A percentile compares a stretch with the other conserved stretches of the same genome.
phyloP scores from a whole-genome alignment of 441 rosid genomes.

The Aquilaria agallochum region DNA sequence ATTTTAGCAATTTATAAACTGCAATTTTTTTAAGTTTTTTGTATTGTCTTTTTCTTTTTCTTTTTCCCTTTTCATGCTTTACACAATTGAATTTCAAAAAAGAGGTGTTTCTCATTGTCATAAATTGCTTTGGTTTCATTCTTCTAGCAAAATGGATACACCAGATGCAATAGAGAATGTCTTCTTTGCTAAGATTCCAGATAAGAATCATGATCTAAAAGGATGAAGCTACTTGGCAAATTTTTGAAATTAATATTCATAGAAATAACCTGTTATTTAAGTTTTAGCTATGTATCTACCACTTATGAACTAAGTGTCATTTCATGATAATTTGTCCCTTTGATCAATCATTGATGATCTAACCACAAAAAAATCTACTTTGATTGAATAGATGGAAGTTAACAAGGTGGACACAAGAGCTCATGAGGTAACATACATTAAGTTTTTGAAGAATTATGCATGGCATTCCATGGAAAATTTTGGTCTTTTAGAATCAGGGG shows the following conservation, averaged over 20 bases:
- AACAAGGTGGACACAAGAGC: too few species aligned
- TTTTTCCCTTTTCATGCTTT: not conserved
- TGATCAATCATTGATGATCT: too few species aligned
- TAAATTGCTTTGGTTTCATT: not conserved
- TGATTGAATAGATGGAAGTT: too few species aligned
- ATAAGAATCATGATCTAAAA: not conserved
- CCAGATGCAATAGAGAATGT: not conserved
- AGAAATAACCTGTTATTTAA: not conserved
- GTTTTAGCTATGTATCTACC: not conserved
- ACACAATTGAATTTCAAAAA: not conserved
- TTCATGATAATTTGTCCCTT: too few species aligned
- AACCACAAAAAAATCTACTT: too few species aligned
- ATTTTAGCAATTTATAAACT: not conserved
- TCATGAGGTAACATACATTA: too few species aligned
- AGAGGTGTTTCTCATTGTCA: not conserved
- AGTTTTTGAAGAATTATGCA: too few species aligned
- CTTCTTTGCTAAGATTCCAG: not conserved
- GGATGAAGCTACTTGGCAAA: not conserved
- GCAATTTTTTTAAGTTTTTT: not conserved
- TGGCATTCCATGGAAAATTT: too few species aligned
- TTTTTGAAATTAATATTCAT: not conserved
- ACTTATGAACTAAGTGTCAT: too few species aligned
- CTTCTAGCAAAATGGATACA: not conserved
- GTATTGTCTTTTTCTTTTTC: not conserved
- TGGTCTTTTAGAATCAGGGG: too few species aligned